A percentile compares a stretch with the other conserved stretches of the same genome.
Evolutionary conservation across 768 basidiomycete genomes (phyloP).

Genomic region (Pholiota conissans): DNA sequence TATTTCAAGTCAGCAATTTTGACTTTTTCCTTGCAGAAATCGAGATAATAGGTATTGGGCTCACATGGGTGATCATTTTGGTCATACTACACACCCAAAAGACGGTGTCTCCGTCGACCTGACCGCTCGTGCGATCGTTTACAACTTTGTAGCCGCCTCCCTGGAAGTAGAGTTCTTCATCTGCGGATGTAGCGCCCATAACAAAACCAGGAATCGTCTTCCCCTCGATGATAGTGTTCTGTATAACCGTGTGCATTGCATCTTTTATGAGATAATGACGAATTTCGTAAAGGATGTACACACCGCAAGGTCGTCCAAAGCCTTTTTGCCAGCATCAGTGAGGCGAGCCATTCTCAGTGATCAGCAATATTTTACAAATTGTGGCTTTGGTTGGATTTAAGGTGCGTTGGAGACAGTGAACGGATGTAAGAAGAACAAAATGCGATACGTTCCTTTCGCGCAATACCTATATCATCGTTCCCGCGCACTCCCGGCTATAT

Average conservation of each 20-base stretch:
- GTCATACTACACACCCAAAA: conserved; percentile 10
- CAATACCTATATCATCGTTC: no score
- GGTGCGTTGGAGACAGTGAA: no score
- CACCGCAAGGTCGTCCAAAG: background rate
- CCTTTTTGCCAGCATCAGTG: background rate
- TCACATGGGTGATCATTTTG: conserved; percentile 2
- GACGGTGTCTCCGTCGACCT: conserved; percentile 2
- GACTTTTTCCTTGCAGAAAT: no score
- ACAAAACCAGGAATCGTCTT: conserved; percentile 2
- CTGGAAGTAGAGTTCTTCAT: conserved; percentile 2
- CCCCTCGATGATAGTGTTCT: background rate
- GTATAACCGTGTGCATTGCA: background rate
- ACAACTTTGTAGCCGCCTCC: background rate
- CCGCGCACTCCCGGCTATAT: no score
- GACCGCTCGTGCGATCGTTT: background rate
- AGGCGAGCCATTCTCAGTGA: background rate
- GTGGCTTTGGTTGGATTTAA: no score
- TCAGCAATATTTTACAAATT: no score
- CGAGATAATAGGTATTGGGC: no score
- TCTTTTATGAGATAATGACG: background rate
- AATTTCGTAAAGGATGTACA: background rate
- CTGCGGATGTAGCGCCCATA: background rate
- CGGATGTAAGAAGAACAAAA: no score
- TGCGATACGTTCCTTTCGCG: no score
- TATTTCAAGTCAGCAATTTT: background rate